Evolutionary conservation across 345 rosid species (phyloP), one percentile per base, ranked within the genome.

Genomic region (Gossypium sturtianum): DNA sequence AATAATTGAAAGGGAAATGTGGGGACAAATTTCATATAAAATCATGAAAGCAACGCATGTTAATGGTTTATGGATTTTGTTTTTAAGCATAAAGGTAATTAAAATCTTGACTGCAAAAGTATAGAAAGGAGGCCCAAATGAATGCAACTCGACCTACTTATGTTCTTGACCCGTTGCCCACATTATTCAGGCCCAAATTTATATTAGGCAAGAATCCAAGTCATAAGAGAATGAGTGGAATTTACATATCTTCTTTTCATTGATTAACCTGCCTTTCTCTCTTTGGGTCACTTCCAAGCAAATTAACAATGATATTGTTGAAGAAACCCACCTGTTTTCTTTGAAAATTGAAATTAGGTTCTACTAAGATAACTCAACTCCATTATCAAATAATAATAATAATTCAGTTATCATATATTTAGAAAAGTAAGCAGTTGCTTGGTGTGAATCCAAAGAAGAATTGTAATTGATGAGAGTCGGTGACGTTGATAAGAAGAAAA

Each of bases 1-100:
- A 77, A 81, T 77, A 71, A 78, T 81, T 81, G 76, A 71, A 60
- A 41, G 59, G 49, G 47, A 63, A 56, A 29, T 67, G 61, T 29
- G 41, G 75, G 52, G 75, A 63, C 64, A 69, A 61, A 29, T 8
- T 29, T 67, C n/a, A 69, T 61, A 53, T 59, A 52, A 11, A 51
- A 47, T 71, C 74, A 51, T 45, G 17, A 68, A 74, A 16, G 45
- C 71, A 16, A 76, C 66, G 65, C 44, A 43, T 75, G 81, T 78
- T 45, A 47, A 29, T 6, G 20, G 9, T 54, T 1, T 59, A 51
- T 59, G 47, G 4, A n/a, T 11, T 22, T 20, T 22, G 61, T 20
- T 20, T 20, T 57, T 8, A 20, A 20, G 51, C 51, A 57, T 48
- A 23, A 47, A n/a, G 12, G 3, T 53, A 2, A 54, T 10, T 47